Evolutionary conservation across 2,329 filamentous ascomycete genomes (phyloP).

Genomic region (Podosphaera fusca): DNA sequence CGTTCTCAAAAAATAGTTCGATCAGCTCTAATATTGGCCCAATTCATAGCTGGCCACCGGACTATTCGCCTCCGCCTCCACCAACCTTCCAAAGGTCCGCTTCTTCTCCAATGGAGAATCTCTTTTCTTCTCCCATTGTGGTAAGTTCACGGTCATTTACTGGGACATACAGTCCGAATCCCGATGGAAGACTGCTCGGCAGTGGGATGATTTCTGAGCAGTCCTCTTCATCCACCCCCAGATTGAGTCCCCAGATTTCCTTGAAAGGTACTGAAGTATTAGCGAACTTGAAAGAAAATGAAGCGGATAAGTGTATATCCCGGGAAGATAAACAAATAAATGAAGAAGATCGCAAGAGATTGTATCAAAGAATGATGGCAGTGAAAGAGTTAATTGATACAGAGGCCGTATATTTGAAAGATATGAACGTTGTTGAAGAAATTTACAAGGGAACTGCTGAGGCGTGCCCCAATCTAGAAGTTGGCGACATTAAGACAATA

Average conservation of each 20-base stretch:
- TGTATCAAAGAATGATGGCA: conserved; percentile 60
- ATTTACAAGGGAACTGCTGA: conserved; percentile 90
- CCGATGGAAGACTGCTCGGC: no score
- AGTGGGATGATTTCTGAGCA: conserved; percentile 13
- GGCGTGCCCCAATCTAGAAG: conserved; percentile 54
- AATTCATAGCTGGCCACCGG: not conserved
- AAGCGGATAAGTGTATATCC: not conserved
- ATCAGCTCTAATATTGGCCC: not conserved
- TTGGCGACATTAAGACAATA: conserved; percentile 67
- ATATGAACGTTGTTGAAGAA: conserved; percentile 93
- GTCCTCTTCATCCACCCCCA: conserved; percentile 14
- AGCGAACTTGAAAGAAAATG: conserved; percentile 2
- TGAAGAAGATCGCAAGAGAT: conserved; percentile 40
- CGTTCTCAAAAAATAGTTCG: conserved; percentile 6
- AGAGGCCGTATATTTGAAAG: conserved; percentile 70
- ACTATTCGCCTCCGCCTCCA: not conserved
- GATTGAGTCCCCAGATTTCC: conserved; percentile 14
- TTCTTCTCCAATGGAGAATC: not conserved
- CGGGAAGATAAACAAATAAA: conserved; percentile 21
- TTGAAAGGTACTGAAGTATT: conserved; percentile 7
- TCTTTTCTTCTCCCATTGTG: not conserved
- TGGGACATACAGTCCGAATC: not conserved
- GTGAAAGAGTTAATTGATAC: conserved; percentile 87
- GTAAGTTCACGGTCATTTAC: not conserved
- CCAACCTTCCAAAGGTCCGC: not conserved